Evolutionary conservation across 768 basidiomycete genomes (phyloP), one percentile per base, ranked within the genome.

Genomic region (Calocera cornea): DNA sequence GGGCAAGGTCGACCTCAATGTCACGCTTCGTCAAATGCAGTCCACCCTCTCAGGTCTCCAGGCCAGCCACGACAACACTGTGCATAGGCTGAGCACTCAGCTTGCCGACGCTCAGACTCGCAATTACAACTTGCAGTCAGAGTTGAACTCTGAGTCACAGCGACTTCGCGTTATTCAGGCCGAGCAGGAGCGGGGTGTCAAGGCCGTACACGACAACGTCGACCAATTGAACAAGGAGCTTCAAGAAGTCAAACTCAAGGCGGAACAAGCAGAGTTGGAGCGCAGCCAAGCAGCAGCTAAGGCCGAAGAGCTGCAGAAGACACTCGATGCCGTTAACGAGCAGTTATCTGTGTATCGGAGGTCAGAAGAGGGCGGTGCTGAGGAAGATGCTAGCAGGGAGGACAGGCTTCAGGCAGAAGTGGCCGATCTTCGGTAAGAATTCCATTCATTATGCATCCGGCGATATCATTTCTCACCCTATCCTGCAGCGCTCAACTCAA

Each of bases 351-450:
- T 24, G 24, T 47, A 47, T 19, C 7, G 44, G 7, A 17, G 24
- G 44, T 47, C 77, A 1, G 36, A 66, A 14, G 72, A 66, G 22
- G 24, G 64, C 64, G 70, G 24, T 75, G 78, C 49, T 80, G 83
- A 69, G 78, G 81, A 65, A 81, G 82, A 69, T 68, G 86, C 69
- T 82, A 81, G 69, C 82, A 67, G 81, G 11, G 92, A 93, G 73
- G 87, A 91, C 72, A 89, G 90, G 72, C 81, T 94, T 10, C 87
- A 92, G 75, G 80, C 84, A 17, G 90, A 93, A 73, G 88, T 94
- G 22, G 92, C 91, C 2, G 91, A 93, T 66, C 81, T 94, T 22
- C 82, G 91, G 89, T 91, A 67, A 33, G 81, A 76, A 10, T 14
- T 27, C 11, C 41, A 16, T 27, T 17, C 64, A 33, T 14, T 29